These are phyloP conservation scores for Nigrospora sphaerica DNA, from an alignment of 2,329 filamentous ascomycete genomes.

Conservation along the genomic window DNA sequence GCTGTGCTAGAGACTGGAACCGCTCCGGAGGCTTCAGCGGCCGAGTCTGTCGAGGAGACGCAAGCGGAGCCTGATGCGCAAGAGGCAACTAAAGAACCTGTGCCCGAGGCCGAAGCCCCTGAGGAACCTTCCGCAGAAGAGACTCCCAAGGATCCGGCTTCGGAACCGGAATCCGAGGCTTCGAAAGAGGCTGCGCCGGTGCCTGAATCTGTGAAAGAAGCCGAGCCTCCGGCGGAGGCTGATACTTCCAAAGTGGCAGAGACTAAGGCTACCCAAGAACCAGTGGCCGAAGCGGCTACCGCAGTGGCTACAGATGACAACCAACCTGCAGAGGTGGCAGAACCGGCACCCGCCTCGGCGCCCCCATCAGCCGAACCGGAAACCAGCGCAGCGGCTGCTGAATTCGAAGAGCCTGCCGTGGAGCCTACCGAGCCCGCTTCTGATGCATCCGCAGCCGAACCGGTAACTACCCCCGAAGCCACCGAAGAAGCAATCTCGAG, in stretches of 20 bases:
- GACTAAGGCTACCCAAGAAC: background rate
- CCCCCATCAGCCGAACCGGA: background rate
- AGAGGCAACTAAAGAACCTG: background rate
- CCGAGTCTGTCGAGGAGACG: background rate
- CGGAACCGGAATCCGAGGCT: background rate
- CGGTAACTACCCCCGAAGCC: too few relatives aligned
- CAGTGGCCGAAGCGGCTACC: background rate
- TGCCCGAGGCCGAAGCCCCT: background rate
- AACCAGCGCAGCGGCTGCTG: background rate
- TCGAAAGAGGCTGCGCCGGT: background rate
- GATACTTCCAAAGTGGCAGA: background rate
- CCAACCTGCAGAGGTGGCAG: conserved; percentile 40
- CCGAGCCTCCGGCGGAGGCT: background rate
- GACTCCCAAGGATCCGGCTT: background rate
- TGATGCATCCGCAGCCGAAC: background rate
- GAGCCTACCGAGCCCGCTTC: conserved; percentile 1
- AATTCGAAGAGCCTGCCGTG: background rate
- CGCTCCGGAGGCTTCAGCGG: background rate
- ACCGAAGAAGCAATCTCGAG: too few relatives aligned
- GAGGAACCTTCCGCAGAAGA: background rate
- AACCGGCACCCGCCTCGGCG: background rate
- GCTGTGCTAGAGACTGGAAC: background rate
- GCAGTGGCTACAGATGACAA: conserved; percentile 42
- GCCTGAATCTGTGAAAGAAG: background rate
- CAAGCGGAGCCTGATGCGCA: background rate